Base-by-base conservation (phyloP, 805 yeast species). In the Zygoascus bituminiphila region DNA sequence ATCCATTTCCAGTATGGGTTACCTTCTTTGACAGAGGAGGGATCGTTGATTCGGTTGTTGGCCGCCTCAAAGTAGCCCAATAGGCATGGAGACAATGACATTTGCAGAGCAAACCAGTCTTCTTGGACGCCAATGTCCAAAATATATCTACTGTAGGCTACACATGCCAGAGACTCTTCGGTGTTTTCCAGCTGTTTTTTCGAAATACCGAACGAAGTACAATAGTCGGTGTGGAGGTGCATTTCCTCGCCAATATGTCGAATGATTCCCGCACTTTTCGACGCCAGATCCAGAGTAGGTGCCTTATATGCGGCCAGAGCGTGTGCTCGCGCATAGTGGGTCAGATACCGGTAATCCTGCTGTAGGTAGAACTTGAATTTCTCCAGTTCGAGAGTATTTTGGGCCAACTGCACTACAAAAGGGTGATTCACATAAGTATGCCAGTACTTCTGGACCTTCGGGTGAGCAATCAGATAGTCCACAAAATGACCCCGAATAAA, bases 81-180 rank as follows among this genome's bases (percentile, higher is more conserved):
- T 44, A 84, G 64, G 62, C 95, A 85, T 0, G 95, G 93, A 6
- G 87, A 76, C 47, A 84, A 63, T 0, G 91, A 85, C 6, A 81
- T 74, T 50, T 78, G 78, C 45, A 83, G 73, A 42, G 80, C 84
- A 25, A 81, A 61, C 76, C 81, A 81, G 59, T 81, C 81, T 23
- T 76, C 73, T 37, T 65, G 66, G 21, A 69, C 64, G 3, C 82
- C 82, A 5, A 82, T 64, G 19, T 76, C 72, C 37, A 73, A 57
- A 50, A 86, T 67, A 54, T 78, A 84, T 35, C 81, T 70, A 29
- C 83, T 75, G 62, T 86, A 86, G 1, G 72, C 75, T 37, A 68
- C 58, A 55, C 87, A 75, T 7, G 86, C 85, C 8, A 69, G 62
- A 2, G 79, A 78, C 41, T 82, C 77, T 17, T 61, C 54, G 29